A percentile compares a stretch with the other conserved stretches of the same genome.
Evolutionary conservation across 1,284 basidiomycete species (phyloP).

Genomic region (Wallemia mellicola): DNA sequence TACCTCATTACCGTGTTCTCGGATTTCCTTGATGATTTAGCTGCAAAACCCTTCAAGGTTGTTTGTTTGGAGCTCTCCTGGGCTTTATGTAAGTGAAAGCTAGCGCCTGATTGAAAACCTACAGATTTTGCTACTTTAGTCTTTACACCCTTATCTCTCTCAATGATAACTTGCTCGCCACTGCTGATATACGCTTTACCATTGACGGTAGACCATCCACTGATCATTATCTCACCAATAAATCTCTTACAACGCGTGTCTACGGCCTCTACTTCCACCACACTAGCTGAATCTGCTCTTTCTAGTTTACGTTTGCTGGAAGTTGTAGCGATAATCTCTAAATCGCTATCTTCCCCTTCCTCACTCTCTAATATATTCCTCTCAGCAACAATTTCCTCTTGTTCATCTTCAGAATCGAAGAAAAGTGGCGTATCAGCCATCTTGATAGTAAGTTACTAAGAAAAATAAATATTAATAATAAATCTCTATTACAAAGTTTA

Average conservation of each 20-base stretch:
- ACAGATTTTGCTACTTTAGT: neutral
- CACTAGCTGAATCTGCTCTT: neutral
- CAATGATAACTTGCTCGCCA: slow-evolving; percentile 29
- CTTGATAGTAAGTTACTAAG: neutral
- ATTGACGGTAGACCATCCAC: slow-evolving; percentile 47
- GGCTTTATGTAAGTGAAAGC: no score
- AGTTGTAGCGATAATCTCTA: neutral
- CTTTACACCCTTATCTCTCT: slow-evolving; percentile 20
- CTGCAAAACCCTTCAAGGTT: neutral
- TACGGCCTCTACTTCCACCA: neutral
- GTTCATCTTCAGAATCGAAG: neutral
- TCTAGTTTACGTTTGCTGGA: neutral
- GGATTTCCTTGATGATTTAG: slow-evolving; percentile 25
- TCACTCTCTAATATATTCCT: neutral
- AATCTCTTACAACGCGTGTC: slow-evolving; percentile 15
- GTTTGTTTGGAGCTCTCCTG: no score
- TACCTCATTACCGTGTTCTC: slow-evolving; percentile 34
- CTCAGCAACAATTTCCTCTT: neutral
- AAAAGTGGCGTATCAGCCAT: neutral
- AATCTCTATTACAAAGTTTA: neutral
- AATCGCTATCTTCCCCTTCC: neutral
- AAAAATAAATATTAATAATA: neutral
- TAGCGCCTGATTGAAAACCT: no score
- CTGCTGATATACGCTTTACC: slow-evolving; percentile 33
- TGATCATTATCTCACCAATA: slow-evolving; percentile 36